Base-by-base conservation (phyloP, 2,329 filamentous ascomycete genomes). In the Geoglossum cookeanum region DNA sequence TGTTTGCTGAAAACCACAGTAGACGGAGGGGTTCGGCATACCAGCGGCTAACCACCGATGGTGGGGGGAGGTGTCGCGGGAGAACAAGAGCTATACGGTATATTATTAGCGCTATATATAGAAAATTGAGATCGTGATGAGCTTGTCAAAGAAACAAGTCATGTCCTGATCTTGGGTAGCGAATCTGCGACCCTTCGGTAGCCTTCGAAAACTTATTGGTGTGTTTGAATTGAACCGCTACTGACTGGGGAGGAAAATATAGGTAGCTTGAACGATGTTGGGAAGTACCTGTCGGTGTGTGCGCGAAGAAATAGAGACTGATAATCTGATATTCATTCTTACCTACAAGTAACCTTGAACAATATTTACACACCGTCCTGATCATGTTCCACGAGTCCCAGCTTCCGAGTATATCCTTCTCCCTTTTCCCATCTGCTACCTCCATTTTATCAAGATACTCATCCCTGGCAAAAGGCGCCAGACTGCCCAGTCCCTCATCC, bases 371-470 rank as follows among this genome's bases (percentile, higher is more conserved):
- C 58, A 88, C 75, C 56, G 83, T 84, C 56, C 92, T 79, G 64
- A 98, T 85, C 27, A 84, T 76, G 68, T 98, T 84, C 92, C 92
- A 98, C 1, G 85, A 84, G 69, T 97, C 90, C 94, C 94, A 98
- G 1, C 83, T 78, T 56, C 83, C 83, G 68, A 87, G 92, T 0
- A 85, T 69, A 64, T 91, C 84, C 59, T 83, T 72, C 27, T 80
- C 76, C 35, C 74, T 71, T 5, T 64, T 51, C 17, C 29, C 64
- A 4, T 62, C 64, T 11, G 69, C 66, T 1, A 68, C 60, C 8
- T 65, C 59, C 3, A 62, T 62, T 39, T 33, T 13, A 1, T 27
- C 44, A 17, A 61, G 60, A 30, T 68, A 67, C 44, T 74, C 68
- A 8, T 69, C 60, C 32, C 68, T 60, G 55, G 68, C 63, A 56